Evolutionary conservation across 23 red algal genomes (phyloP).

Genomic region (Gracilaria vermiculophylla): DNA sequence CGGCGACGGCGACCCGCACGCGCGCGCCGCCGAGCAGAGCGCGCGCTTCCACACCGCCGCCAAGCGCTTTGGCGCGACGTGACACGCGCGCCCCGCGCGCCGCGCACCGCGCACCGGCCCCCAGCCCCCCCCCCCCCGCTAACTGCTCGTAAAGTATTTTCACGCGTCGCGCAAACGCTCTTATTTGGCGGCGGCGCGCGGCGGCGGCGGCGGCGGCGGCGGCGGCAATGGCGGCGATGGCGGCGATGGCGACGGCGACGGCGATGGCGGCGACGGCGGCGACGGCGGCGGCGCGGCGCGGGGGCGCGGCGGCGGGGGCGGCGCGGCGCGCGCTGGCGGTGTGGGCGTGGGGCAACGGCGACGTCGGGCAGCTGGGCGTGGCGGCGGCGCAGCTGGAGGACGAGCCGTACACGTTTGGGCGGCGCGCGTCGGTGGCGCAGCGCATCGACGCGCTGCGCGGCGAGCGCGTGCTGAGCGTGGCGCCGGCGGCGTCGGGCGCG

Average conservation of each 20-base stretch:
- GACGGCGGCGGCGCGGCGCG: too few species aligned
- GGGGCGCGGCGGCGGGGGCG: too few species aligned
- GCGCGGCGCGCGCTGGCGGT: too few species aligned
- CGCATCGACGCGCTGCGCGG: not conserved
- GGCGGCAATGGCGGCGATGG: too few species aligned
- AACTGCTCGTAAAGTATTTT: too few species aligned
- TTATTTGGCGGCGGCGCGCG: too few species aligned
- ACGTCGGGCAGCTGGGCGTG: constrained; percentile 43
- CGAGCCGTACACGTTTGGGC: constrained; percentile 41
- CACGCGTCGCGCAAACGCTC: too few species aligned
- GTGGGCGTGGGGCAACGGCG: constrained; percentile 56
- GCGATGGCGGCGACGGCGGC: too few species aligned
- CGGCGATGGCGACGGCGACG: too few species aligned
- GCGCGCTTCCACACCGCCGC: not conserved
- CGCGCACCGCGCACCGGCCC: not conserved
- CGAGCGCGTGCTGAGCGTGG: not conserved
- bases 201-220: too few species aligned
- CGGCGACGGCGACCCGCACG: not conserved
- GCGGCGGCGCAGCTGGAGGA: not conserved
- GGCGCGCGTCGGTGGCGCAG: not conserved
- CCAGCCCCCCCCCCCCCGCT: not conserved
- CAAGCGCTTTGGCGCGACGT: constrained; percentile 4
- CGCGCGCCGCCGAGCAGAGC: not conserved
- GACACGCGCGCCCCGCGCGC: not conserved
- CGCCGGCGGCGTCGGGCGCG: constrained; percentile 7